Evolutionary conservation across 805 yeast species (phyloP).

Genomic region (Komagataella ulmi): DNA sequence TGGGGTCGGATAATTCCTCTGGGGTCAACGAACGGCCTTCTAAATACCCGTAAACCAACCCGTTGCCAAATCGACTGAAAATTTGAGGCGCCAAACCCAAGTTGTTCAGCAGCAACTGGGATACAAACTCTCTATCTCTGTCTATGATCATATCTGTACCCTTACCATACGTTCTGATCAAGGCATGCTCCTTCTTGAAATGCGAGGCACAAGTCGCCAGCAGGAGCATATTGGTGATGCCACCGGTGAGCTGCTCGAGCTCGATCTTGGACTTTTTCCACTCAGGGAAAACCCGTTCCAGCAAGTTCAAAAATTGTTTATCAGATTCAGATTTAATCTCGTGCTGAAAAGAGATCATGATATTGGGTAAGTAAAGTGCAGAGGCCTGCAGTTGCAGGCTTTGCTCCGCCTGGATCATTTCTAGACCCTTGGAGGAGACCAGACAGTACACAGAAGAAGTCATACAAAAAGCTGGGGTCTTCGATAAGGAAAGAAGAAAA

Average conservation of each 20-base stretch:
- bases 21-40: constrained; percentile 50
- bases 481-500: not conserved
- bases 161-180: constrained; percentile 62
- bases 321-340: not conserved
- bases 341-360: not conserved
- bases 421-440: not conserved
- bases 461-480: not conserved
- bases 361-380: not conserved
- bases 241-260: constrained; percentile 40
- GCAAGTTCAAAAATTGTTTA: not conserved
- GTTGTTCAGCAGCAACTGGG: constrained; percentile 49
- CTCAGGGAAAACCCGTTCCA: constrained; percentile 24
- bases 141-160: constrained; percentile 65
- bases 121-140: constrained; percentile 60
- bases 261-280: constrained; percentile 17
- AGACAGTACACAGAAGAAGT: not conserved
- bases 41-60: constrained; percentile 57
- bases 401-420: not conserved
- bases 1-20: constrained; percentile 33
- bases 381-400: not conserved
- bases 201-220: constrained; percentile 19
- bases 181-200: constrained; percentile 22
- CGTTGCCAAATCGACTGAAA: constrained; percentile 57
- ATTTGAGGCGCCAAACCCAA: constrained; percentile 55
- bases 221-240: constrained; percentile 49